These are phyloP conservation scores for Eutypa lata DNA, from an alignment of 2,329 filamentous ascomycete species.

Conservation along the genomic window DNA sequence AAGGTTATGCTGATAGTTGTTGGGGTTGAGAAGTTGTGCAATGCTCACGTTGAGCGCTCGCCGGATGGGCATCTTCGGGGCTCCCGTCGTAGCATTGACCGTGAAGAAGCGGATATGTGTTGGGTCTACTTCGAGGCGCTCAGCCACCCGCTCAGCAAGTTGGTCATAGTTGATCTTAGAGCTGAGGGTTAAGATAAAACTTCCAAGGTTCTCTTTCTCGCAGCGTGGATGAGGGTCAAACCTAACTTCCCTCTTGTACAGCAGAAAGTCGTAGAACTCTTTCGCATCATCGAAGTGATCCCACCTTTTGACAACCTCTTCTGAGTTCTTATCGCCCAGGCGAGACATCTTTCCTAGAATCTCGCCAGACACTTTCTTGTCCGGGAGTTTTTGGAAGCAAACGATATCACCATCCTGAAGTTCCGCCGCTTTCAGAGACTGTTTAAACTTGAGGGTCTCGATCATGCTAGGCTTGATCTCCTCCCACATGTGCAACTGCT, in stretches of 20 bases:
- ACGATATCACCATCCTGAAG: conserved; percentile 97
- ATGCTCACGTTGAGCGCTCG: conserved; percentile 69
- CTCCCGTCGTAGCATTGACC: conserved; percentile 71
- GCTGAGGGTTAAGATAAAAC: conserved; percentile 76
- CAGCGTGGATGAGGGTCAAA: conserved; percentile 69
- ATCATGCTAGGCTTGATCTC: conserved; percentile 99
- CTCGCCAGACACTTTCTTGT: conserved; percentile 41
- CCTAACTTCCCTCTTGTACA: conserved; percentile 75
- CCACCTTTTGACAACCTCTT: conserved; percentile 36
- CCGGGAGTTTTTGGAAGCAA: conserved; percentile 74
- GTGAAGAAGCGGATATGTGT: conserved; percentile 92
- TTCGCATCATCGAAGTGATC: conserved; percentile 68
- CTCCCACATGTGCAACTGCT: conserved; percentile 74
- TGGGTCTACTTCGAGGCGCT: conserved; percentile 70
- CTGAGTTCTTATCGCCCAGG: conserved; percentile 35
- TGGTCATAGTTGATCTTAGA: conserved; percentile 89
- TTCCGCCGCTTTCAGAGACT: conserved; percentile 84
- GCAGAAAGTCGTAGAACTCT: conserved; percentile 89
- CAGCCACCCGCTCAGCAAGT: conserved; percentile 77
- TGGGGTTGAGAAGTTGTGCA: conserved; percentile 72
- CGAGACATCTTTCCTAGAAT: conserved; percentile 37
- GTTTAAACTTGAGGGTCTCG: conserved; percentile 86
- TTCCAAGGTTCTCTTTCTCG: conserved; percentile 56
- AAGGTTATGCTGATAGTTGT: conserved; percentile 69
- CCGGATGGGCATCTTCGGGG: conserved; percentile 75